Percentiles rank a stretch among this genome's conserved stretches.
Conservation (phyloP, 1,284 basidiomycete species). For the Porodaedalea pini region DNA sequence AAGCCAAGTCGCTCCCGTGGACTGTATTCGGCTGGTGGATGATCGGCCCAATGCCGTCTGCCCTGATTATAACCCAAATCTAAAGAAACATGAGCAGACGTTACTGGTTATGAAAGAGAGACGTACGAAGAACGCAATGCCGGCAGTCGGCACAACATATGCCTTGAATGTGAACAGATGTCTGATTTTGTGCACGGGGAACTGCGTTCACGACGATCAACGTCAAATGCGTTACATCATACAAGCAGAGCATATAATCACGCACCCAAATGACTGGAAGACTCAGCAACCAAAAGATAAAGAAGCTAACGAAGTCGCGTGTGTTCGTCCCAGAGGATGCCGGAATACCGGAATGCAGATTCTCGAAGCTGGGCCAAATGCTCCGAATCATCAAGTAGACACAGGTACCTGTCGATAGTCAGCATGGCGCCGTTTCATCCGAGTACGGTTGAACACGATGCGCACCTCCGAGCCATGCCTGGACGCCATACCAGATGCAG, state of each 20-base stretch:
- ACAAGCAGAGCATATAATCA: conserved; percentile 28
- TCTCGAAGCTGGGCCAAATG: conserved; percentile 10
- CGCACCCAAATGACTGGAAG: conserved; percentile 80
- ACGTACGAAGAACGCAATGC: conserved; percentile 68
- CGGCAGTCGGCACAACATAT: conserved; percentile 67
- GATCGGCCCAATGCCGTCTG: conserved; percentile 79
- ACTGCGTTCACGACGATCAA: conserved; percentile 2
- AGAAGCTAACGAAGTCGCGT: conserved; percentile 75
- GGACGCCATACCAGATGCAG: conserved; percentile 79
- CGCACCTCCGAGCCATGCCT: conserved; percentile 76
- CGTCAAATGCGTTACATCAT: not conserved
- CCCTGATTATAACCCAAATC: conserved; percentile 72
- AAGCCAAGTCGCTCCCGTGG: conserved; percentile 68
- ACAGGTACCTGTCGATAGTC: conserved; percentile 35
- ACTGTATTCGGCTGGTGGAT: conserved; percentile 62
- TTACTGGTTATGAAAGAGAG: conserved; percentile 18
- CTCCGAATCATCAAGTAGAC: conserved; percentile 33
- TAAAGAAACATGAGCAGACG: conserved; percentile 23
- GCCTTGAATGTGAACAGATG: conserved; percentile 83
- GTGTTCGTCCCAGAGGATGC: conserved; percentile 68
- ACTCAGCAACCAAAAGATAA: conserved; percentile 82
- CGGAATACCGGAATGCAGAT: conserved; percentile 55
- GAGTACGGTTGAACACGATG: not conserved
- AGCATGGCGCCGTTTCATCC: not conserved
- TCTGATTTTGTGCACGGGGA: conserved; percentile 42